Base-by-base conservation (phyloP, 306 rosid genomes). In the Corylus avellana region DNA sequence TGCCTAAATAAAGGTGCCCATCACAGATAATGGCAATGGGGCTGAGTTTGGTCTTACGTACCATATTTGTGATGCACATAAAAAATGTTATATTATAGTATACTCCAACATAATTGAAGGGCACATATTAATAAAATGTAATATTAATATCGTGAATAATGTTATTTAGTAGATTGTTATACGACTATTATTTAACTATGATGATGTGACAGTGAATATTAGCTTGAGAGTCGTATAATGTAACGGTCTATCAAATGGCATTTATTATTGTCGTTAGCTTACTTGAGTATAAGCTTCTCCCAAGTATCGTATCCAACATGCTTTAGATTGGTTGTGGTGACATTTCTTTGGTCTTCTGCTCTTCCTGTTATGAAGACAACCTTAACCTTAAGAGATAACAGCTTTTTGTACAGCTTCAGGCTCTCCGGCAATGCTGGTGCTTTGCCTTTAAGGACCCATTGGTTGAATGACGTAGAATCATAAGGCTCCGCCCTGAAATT, bases 361-460 rank as follows among this genome's bases (percentile, higher is more conserved):
- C 93, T 89, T 55, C 89, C 91, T 0, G 97, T 83, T 7, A 91
- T 1, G 84, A 91, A 88, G 0, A 71, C 92, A 10, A 85, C 8
- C 75, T 85, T 91, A 70, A 91, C 50, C n/a, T 86, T 87, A 27
- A 86, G 80, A 5, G 39, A 18, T 37, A 86, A 1, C 22, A 89
- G 35, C 39, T 81, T 81, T 0, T 74, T 25, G 85, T 91, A 91
- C 4, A 91, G 84, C 49, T 63, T 53, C 2, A 72, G 80, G 50
- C 79, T 78, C 83, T 86, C 93, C 0, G 97, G 93, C 58, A 91
- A 73, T 51, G 88, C 85, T 9, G 86, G 89, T 73, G 87, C 89
- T 47, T 0, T 8, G 3, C 81, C 91, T n/a, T 4, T n/a, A 0
- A 22, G 3, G 12, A 76, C 83, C 96, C 92, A 91, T 22, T 13